These are phyloP conservation scores for Hypoxylon intermedium DNA, from an alignment of 495 filamentous ascomycete genomes.

Conservation along the genomic window DNA sequence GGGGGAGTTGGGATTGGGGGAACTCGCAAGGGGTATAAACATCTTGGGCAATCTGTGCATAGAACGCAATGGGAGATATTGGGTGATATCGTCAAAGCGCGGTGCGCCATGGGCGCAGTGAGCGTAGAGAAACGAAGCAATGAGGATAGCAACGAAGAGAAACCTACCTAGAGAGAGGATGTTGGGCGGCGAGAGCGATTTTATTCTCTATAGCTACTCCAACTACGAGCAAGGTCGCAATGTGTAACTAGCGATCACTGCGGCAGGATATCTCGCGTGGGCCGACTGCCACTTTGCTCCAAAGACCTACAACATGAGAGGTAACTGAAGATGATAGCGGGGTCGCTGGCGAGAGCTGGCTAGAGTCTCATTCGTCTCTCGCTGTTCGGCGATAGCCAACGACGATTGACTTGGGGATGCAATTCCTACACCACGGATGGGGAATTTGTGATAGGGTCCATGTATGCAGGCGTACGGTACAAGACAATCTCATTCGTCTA, in stretches of 20 bases:
- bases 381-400: constrained; percentile 27
- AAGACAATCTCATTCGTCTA: constrained; percentile 22
- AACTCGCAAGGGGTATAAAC: constrained; percentile 32
- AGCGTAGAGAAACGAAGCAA: constrained; percentile 28
- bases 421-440: constrained; percentile 26
- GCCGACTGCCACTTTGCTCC: constrained; percentile 26
- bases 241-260: constrained; percentile 37
- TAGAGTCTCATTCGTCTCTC: constrained; percentile 25
- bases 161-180: constrained; percentile 15
- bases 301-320: constrained; percentile 19
- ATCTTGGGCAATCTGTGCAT: constrained; percentile 21
- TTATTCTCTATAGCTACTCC: constrained; percentile 27
- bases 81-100: constrained; percentile 16
- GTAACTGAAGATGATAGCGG: constrained; percentile 33
- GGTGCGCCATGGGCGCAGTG: constrained; percentile 31
- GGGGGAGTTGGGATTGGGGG: constrained; percentile 13
- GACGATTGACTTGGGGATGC: constrained; percentile 29
- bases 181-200: constrained; percentile 34
- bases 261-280: constrained; percentile 30
- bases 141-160: constrained; percentile 8
- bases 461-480: constrained; percentile 14
- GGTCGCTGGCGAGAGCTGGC: constrained; percentile 22
- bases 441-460: constrained; percentile 34
- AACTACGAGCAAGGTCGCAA: constrained; percentile 25
- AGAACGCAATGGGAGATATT: constrained; percentile 17